Base-by-base conservation (phyloP, 805 yeast genomes). In the Yueomyces sp. region DNA sequence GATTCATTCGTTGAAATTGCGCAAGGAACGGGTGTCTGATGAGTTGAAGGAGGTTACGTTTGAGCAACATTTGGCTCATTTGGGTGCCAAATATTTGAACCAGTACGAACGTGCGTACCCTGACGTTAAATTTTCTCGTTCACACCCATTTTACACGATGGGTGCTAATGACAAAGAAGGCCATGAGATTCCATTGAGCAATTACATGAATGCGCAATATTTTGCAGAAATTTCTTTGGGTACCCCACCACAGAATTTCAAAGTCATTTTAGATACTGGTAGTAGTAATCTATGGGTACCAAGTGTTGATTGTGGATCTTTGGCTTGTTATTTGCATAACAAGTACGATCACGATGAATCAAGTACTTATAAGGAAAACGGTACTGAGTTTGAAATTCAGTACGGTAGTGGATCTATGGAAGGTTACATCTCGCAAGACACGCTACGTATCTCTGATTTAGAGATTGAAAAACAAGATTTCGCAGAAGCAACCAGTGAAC, bases 201-300 rank as follows among this genome's bases (percentile, higher is more conserved):
- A 92, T 70, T 92, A 90, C 66, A 66, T 85, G 67, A 92, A 92
- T 63, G 97, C 97, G 38, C 98, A 92, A 69, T 90, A 92, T 67
- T 92, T 74, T 63, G 82, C 98, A 39, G 96, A 90, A 59, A 84
- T 92, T 55, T 70, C 78, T 45, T 58, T 92, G 46, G 98, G 98
- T 53, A 83, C 95, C 37, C 98, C 98, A 7, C 85, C 84, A 41
- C 98, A 92, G 70, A 63, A 75, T 19, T 92, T 92, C 68, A 90
- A 90, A 72, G 97, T 92, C 42, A 78, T 92, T 49, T 72, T 92
- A 57, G 98, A 92, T 66, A 90, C 98, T 28, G 98, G 98, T 37
- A 85, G 95, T 39, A 84, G 96, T 39, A 92, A 92, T 67, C 72
- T 92, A 68, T 92, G 98, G 98, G 86, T 92, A 49, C 98, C 98